phyloP scores from a whole-genome alignment of 2,329 filamentous ascomycete species.

The Raffaelea albimanens region DNA sequence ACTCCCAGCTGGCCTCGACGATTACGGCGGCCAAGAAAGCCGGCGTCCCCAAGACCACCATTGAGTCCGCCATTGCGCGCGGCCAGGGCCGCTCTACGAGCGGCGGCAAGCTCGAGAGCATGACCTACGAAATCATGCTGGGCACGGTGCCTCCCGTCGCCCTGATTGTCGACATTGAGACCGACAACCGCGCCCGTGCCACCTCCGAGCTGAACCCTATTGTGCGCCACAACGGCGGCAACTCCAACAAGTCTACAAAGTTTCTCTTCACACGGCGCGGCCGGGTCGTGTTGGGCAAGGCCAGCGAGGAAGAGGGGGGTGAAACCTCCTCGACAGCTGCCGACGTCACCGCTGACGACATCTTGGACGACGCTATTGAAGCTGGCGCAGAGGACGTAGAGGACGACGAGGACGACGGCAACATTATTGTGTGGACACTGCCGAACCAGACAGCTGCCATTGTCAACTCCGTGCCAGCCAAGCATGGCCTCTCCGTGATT shows the following conservation, averaged over 20 bases:
- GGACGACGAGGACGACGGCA: slow-evolving; percentile 51
- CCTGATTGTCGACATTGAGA: slow-evolving; percentile 75
- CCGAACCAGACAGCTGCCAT: slow-evolving; percentile 55
- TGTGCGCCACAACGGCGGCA: slow-evolving; percentile 62
- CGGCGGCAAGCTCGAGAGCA: slow-evolving; percentile 73
- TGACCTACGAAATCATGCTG: too few species aligned
- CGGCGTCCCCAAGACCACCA: slow-evolving; percentile 72
- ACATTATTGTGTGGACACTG: slow-evolving; percentile 62
- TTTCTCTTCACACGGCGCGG: slow-evolving; percentile 84
- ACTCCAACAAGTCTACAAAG: slow-evolving; percentile 60
- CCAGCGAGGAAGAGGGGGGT: slow-evolving; percentile 61
- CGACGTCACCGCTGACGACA: slow-evolving; percentile 51
- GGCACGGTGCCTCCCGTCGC: slow-evolving; percentile 64
- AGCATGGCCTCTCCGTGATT: slow-evolving; percentile 57
- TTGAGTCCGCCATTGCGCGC: slow-evolving; percentile 71
- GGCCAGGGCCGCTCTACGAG: slow-evolving; percentile 74
- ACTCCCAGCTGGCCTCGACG: slow-evolving; percentile 62
- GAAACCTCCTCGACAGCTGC: neutral
- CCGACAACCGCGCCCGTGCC: slow-evolving; percentile 67
- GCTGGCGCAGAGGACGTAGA: slow-evolving; percentile 70
- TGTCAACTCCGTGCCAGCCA: slow-evolving; percentile 52
- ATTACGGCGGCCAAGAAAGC: slow-evolving; percentile 73
- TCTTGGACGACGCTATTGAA: slow-evolving; percentile 77
- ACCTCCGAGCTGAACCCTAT: slow-evolving; percentile 63
- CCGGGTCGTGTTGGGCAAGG: slow-evolving; percentile 63